These are phyloP conservation scores for Botryotinia globosa DNA, from an alignment of 2,329 filamentous ascomycete species.

Conservation along the genomic window DNA sequence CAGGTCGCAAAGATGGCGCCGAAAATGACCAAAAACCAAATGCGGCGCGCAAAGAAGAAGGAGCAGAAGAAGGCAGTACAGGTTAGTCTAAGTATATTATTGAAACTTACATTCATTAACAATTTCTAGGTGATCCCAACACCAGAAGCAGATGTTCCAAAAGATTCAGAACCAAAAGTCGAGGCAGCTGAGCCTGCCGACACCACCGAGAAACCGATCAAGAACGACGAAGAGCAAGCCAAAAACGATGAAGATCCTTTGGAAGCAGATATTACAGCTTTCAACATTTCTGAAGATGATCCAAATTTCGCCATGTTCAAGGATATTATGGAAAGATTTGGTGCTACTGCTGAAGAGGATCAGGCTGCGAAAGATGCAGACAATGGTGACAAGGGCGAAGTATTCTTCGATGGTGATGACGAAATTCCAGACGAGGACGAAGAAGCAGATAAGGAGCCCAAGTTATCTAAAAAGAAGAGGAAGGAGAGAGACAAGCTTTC, in stretches of 20 bases:
- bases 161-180: conserved; percentile 39
- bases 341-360: conserved; percentile 61
- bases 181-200: neutral
- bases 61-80: conserved; percentile 71
- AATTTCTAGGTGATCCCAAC: conserved; percentile 37
- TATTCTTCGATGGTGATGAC: conserved; percentile 80
- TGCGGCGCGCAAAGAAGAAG: conserved; percentile 92
- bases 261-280: conserved; percentile 46
- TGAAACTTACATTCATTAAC: conserved; percentile 17
- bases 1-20: conserved; percentile 53
- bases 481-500: conserved; percentile 91
- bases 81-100: conserved; percentile 39
- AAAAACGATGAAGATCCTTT: conserved; percentile 39
- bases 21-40: conserved; percentile 92
- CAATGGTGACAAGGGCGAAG: conserved; percentile 74
- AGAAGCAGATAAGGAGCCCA: conserved; percentile 59
- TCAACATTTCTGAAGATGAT: conserved; percentile 62
- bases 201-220: conserved; percentile 31
- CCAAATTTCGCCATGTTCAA: conserved; percentile 82
- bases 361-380: conserved; percentile 62
- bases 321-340: conserved; percentile 78
- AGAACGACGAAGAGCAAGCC: conserved; percentile 25
- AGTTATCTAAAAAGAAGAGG: conserved; percentile 89
- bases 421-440: conserved; percentile 85
- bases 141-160: conserved; percentile 33